Conservation (phyloP, 306 rosid species). For the Abrus pulchellus region DNA sequence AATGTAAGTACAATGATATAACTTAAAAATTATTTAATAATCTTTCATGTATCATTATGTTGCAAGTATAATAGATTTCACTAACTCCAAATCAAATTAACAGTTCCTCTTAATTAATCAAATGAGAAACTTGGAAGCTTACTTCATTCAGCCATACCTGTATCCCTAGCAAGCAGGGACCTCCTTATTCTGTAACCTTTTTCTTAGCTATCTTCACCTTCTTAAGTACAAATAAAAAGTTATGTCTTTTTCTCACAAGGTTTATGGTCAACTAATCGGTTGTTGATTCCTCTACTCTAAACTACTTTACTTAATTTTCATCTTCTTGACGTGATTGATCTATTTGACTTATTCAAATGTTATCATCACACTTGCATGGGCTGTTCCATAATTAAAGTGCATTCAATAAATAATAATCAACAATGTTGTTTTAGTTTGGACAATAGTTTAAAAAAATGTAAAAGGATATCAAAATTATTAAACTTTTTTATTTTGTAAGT, state of each 20-base stretch:
- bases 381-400: too few species aligned
- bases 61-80: neutral
- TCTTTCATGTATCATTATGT: too few species aligned
- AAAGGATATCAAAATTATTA: neutral
- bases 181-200: neutral
- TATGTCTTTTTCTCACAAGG: too few species aligned
- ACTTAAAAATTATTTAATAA: too few species aligned
- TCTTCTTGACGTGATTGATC: slow-evolving; percentile 4
- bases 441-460: neutral
- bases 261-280: slow-evolving; percentile 32
- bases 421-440: neutral
- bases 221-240: neutral
- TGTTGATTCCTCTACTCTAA: neutral
- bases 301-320: slow-evolving; percentile 21
- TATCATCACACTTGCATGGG: too few species aligned
- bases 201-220: neutral
- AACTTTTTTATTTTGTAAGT: too few species aligned
- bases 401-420: too few species aligned
- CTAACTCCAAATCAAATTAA: neutral
- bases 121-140: neutral
- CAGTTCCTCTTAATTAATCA: neutral
- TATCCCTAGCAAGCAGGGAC: neutral
- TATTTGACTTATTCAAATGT: neutral
- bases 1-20: too few species aligned
- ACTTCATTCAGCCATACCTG: neutral